Percentiles rank a stretch among this genome's conserved stretches.
phyloP scores from a whole-genome alignment of 1,284 basidiomycete genomes.

The Ustilago shanxiensis region DNA sequence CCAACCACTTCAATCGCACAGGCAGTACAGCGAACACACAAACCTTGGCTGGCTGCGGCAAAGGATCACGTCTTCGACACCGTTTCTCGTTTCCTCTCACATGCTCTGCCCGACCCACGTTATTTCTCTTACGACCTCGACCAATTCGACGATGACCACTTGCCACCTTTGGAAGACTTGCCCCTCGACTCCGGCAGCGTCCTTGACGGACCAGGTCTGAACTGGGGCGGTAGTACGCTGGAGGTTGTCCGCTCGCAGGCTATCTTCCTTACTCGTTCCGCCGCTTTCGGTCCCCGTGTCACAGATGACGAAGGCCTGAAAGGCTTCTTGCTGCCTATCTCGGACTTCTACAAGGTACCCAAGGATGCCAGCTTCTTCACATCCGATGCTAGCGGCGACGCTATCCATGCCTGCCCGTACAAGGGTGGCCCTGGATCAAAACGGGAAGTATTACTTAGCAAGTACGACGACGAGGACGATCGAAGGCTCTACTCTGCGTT shows the following conservation, averaged over 20 bases:
- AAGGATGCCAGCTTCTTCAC: conserved; percentile 21
- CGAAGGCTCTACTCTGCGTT: conserved; percentile 38
- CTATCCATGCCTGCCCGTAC: conserved; percentile 57
- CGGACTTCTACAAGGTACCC: conserved; percentile 56
- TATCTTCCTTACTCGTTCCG: conserved; percentile 63
- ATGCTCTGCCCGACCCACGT: conserved; percentile 43
- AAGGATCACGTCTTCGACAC: conserved; percentile 36
- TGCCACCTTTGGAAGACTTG: conserved; percentile 23
- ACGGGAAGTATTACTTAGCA: conserved; percentile 19
- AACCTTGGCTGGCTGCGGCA: conserved; percentile 34
- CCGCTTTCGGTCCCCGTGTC: conserved; percentile 65
- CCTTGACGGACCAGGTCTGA: conserved; percentile 46
- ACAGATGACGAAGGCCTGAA: conserved; percentile 55
- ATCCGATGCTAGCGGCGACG: conserved; percentile 19
- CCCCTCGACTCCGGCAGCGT: conserved; percentile 40
- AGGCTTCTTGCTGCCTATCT: conserved; percentile 60
- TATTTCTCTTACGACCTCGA: conserved; percentile 51
- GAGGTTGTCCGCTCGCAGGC: conserved; percentile 63
- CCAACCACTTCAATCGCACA: conserved; percentile 35
- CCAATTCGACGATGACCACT: conserved; percentile 31
- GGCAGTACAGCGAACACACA: conserved; percentile 30
- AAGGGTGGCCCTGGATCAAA: conserved; percentile 50
- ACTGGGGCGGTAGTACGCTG: conserved; percentile 62
- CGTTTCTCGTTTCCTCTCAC: conserved; percentile 37
- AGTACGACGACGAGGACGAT: conserved; percentile 46